Evolutionary conservation across 2,329 filamentous ascomycete genomes (phyloP), one percentile per base, ranked within the genome.

Genomic region (Helotiales sp.): DNA sequence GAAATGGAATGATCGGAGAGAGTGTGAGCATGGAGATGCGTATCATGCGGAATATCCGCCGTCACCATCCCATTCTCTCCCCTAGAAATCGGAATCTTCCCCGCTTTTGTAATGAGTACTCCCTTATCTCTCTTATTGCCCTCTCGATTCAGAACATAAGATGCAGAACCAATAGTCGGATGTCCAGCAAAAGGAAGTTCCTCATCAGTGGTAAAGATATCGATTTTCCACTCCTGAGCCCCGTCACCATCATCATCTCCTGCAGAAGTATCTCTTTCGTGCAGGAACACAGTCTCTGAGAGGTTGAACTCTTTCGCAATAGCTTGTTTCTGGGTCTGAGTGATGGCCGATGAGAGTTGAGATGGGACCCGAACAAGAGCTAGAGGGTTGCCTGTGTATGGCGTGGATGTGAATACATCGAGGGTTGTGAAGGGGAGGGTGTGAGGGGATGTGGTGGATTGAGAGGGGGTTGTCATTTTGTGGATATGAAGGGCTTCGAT

Each of bases 31-130:
- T 92, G 88, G 59, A 86, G 68, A 65, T 83, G 87, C 60, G 87
- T 77, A 61, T 88, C 78, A 70, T 90, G 86, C 34, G 89, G 87
- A 61, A 92, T 86, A 6, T 72, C 73, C n/a, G 87, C 87, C 75
- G 60, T 72, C 76, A 62, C 57, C 10, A 24, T 27, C 5, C 34
- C 27, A 5, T 52, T 69, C 74, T 74, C 58, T 58, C 25, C 5
- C 33, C 19, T 8, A 17, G 36, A 40, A 22, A 40, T 40, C 15
- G 40, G 40, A 15, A 54, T 46, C 2, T 65, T 75, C 2, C 84
- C 84, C 27, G 83, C 81, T 59, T 81, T 83, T 38, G 81, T 83
- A 25, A 52, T 25, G 1, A 57, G 34, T 7, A 36, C 25, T 4
- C 27, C 54, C 7, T 29, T 44, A 3, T 34, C 29, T 12, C 19